These are phyloP conservation scores for Fusarium sarcochroum DNA, from an alignment of 2,329 filamentous ascomycete species.

Conservation along the genomic window DNA sequence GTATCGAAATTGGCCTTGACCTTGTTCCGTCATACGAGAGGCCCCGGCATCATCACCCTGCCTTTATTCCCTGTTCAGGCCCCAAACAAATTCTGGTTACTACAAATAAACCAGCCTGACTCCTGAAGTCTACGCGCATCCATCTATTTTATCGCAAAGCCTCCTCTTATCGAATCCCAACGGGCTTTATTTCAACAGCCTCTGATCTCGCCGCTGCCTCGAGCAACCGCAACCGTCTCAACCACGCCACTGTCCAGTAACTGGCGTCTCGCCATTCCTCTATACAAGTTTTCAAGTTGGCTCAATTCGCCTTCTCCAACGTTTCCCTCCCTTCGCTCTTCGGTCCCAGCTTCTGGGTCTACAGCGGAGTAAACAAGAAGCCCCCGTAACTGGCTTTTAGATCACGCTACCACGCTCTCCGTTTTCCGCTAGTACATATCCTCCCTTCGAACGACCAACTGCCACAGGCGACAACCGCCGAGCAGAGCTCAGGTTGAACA, in stretches of 20 bases:
- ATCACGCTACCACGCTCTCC: conserved; percentile 18
- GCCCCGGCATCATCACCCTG: conserved; percentile 32
- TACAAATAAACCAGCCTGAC: conserved; percentile 34
- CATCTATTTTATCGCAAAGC: conserved; percentile 15
- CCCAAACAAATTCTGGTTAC: conserved; percentile 36
- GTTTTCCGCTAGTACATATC: conserved; percentile 15
- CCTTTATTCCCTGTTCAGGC: conserved; percentile 38
- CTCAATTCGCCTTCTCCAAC: conserved; percentile 80
- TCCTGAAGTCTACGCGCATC: conserved; percentile 31
- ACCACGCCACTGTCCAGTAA: conserved; percentile 27
- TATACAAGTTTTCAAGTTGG: conserved; percentile 86
- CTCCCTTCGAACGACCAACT: conserved; percentile 21
- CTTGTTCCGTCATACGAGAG: conserved; percentile 37
- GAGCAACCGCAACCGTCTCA: conserved; percentile 18
- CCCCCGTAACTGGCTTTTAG: conserved; percentile 83
- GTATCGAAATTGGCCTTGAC: conserved; percentile 41
- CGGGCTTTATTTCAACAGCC: conserved; percentile 10
- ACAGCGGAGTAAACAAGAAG: conserved; percentile 96
- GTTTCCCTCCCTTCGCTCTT: conserved; percentile 88
- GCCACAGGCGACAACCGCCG: conserved; percentile 43
- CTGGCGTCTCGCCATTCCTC: conserved; percentile 46
- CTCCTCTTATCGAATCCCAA: conserved; percentile 12
- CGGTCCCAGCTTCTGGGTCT: conserved; percentile 93
- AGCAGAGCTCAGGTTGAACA: conserved; percentile 49
- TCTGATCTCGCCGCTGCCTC: conserved; percentile 11